phyloP scores from a whole-genome alignment of 345 rosid genomes.

The Lepidium africanum region DNA sequence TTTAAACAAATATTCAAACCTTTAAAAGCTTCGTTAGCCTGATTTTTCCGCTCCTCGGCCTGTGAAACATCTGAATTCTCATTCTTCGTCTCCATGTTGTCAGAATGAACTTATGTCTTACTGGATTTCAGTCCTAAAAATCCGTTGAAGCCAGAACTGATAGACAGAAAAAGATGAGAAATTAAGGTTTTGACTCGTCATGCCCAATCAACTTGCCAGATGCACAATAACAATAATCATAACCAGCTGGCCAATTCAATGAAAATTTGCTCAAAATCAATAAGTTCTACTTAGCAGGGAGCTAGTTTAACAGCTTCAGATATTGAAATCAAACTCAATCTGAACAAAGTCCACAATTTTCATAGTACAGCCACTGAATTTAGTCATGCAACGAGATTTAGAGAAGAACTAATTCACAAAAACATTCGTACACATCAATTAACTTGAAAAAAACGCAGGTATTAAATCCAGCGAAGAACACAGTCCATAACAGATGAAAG shows the following conservation, averaged over 20 bases:
- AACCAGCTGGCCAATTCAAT: background rate
- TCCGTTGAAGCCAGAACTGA: slow-evolving; percentile 19
- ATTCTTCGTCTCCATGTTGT: slow-evolving; percentile 25
- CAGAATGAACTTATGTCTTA: slow-evolving; percentile 2
- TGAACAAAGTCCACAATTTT: background rate
- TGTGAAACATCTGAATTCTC: slow-evolving; percentile 30
- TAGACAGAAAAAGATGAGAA: background rate
- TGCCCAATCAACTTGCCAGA: background rate
- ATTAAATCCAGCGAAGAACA: background rate
- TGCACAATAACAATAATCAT: background rate
- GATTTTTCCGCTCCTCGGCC: slow-evolving; percentile 40
- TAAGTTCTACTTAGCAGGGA: background rate
- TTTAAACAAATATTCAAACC: slow-evolving; percentile 7
- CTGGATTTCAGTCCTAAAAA: background rate
- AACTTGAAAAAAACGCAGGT: background rate
- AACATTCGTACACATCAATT: background rate
- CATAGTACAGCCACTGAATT: background rate
- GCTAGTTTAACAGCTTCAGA: background rate
- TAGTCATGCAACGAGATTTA: slow-evolving; percentile 7
- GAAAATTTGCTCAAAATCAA: background rate
- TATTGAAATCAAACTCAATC: background rate
- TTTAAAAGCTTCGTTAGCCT: slow-evolving; percentile 47
- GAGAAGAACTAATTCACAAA: background rate
- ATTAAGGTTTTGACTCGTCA: background rate
- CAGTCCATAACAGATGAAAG: background rate